A percentile compares a stretch with the other conserved stretches of the same genome.
phyloP scores from a whole-genome alignment of 345 rosid species.

The Lumnitzera littorea region DNA sequence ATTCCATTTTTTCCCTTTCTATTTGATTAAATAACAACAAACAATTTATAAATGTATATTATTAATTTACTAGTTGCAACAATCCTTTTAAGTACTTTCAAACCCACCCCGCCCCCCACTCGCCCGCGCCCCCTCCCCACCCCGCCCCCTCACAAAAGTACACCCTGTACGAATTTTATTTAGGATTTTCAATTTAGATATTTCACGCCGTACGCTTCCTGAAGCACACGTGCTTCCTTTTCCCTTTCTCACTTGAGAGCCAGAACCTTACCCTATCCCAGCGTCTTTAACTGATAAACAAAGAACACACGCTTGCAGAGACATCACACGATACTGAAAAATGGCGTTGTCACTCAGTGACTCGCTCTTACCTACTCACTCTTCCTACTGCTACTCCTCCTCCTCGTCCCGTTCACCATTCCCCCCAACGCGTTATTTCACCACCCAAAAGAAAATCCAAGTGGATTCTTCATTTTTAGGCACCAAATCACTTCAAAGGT shows the following conservation, averaged over 20 bases:
- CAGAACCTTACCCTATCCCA: background rate
- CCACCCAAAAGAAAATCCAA: slow-evolving; percentile 13
- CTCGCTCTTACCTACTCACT: slow-evolving; percentile 2
- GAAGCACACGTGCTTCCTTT: background rate
- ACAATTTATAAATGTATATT: no score
- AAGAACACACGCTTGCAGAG: background rate
- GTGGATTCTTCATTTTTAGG: slow-evolving; percentile 35
- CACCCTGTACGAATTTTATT: no score
- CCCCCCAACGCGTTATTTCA: background rate
- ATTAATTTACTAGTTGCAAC: no score
- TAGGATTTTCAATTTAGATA: no score
- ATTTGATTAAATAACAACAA: no score
- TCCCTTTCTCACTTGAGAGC: background rate
- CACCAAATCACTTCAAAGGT: slow-evolving; percentile 14
- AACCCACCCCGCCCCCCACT: no score
- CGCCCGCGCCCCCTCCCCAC: no score
- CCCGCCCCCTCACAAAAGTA: no score
- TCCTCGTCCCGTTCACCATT: background rate
- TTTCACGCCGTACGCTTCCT: background rate
- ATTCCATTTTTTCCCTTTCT: no score
- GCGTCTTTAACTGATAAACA: no score
- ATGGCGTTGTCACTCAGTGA: slow-evolving; percentile 5
- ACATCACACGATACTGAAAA: background rate
- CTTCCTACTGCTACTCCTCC: slow-evolving; percentile 6
- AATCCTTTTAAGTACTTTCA: no score